A percentile compares a stretch with the other conserved stretches of the same genome.
Conservation (phyloP, 352 stramenopile genomes). For the Pythium folliculosum region DNA sequence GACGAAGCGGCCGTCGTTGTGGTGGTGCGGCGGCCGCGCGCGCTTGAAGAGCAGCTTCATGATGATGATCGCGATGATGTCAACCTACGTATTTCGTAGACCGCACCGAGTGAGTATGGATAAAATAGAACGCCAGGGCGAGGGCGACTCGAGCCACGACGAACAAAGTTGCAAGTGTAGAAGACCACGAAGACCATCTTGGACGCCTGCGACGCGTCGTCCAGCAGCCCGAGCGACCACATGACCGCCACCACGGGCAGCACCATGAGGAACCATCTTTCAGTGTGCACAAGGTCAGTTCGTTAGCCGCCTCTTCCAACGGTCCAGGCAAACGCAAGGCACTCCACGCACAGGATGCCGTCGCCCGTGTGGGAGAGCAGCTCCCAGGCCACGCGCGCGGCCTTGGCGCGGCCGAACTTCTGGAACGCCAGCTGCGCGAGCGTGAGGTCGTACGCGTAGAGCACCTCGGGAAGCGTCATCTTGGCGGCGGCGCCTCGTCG, state of each 20-base stretch:
- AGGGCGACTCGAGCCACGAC: too few relatives aligned
- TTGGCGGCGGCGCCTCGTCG: constrained; percentile 4
- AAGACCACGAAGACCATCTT: constrained; percentile 40
- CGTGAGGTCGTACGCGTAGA: constrained; percentile 80
- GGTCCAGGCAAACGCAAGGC: too few relatives aligned
- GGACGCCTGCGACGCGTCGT: constrained; percentile 30
- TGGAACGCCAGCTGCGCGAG: constrained; percentile 72
- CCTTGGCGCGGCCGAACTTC: constrained; percentile 52
- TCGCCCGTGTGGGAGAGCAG: constrained; percentile 81
- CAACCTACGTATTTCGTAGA: too few relatives aligned
- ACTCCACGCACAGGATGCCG: constrained; percentile 80
- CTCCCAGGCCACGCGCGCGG: constrained; percentile 62
- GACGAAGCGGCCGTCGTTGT: constrained; percentile 72
- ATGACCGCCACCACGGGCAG: constrained; percentile 40
- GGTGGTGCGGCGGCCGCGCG: constrained; percentile 71
- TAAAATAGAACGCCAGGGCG: too few relatives aligned
- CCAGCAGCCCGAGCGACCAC: constrained; percentile 38
- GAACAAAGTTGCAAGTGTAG: constrained; percentile 54
- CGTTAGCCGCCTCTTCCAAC: too few relatives aligned
- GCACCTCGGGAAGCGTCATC: constrained; percentile 58
- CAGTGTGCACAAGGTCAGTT: too few relatives aligned
- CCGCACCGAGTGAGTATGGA: too few relatives aligned
- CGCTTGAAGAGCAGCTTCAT: constrained; percentile 79
- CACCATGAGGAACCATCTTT: constrained; percentile 61
- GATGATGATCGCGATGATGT: constrained; percentile 79